phyloP scores from a whole-genome alignment of 495 filamentous ascomycete genomes.

The Neurospora hispaniola region DNA sequence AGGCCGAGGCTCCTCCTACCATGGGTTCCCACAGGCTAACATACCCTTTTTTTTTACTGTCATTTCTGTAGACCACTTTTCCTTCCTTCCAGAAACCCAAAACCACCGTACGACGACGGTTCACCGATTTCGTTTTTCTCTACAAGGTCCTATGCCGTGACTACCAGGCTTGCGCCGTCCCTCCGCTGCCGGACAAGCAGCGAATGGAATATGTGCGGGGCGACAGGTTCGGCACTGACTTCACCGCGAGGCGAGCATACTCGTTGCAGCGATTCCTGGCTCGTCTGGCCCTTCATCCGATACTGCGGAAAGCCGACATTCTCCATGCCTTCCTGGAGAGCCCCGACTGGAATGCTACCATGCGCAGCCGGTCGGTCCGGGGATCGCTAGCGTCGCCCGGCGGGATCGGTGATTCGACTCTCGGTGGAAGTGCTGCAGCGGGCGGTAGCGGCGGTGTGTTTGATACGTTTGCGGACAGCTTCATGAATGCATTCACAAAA shows the following conservation, averaged over 20 bases:
- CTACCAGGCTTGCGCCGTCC: slow-evolving; percentile 85
- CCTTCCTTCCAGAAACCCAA: slow-evolving; percentile 74
- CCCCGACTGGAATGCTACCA: slow-evolving; percentile 90
- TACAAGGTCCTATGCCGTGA: slow-evolving; percentile 81
- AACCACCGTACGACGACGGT: slow-evolving; percentile 72
- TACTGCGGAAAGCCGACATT: slow-evolving; percentile 70
- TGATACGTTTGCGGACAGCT: slow-evolving; percentile 89
- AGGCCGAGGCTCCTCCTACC: neutral
- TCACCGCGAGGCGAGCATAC: slow-evolving; percentile 80
- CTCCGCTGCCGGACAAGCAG: slow-evolving; percentile 94
- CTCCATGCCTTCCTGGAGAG: slow-evolving; percentile 86
- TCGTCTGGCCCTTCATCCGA: slow-evolving; percentile 77
- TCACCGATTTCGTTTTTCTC: slow-evolving; percentile 95
- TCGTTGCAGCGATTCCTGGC: slow-evolving; percentile 87
- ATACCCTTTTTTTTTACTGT: neutral
- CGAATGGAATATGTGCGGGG: slow-evolving; percentile 97
- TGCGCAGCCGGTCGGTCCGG: slow-evolving; percentile 63
- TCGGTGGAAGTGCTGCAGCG: slow-evolving; percentile 9
- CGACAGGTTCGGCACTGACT: slow-evolving; percentile 88
- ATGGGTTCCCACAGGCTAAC: neutral
- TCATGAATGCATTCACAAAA: slow-evolving; percentile 94
- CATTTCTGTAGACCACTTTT: slow-evolving; percentile 68
- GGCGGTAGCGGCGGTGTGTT: slow-evolving; percentile 54
- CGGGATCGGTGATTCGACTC: slow-evolving; percentile 1
- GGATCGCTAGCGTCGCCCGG: slow-evolving; percentile 36